These are phyloP conservation scores for Ophiosphaerella herpotricha DNA, from an alignment of 2,329 filamentous ascomycete genomes.

Conservation along the genomic window DNA sequence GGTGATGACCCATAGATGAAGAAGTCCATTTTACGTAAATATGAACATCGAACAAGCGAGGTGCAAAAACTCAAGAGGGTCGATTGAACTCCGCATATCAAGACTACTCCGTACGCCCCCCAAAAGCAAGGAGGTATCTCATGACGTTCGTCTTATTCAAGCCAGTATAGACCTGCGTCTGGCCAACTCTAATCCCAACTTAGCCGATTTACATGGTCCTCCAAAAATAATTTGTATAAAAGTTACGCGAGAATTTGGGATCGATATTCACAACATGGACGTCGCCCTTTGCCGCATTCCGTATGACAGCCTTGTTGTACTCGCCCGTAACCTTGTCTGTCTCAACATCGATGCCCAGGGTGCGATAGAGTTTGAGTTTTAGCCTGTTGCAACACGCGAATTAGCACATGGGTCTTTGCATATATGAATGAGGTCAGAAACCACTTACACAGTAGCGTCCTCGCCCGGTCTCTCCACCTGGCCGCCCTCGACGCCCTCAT, in stretches of 20 bases:
- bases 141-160: constrained; percentile 2
- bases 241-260: constrained; percentile 85
- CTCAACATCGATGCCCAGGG: constrained; percentile 87
- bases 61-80: no score
- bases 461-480: constrained; percentile 56
- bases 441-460: constrained; percentile 54
- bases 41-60: no score
- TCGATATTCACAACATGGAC: constrained; percentile 95
- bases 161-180: not conserved
- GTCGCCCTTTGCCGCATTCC: constrained; percentile 85
- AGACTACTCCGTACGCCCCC: constrained; percentile 1
- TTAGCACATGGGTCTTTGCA: not conserved
- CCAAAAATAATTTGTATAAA: constrained; percentile 98
- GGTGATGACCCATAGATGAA: no score
- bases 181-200: not conserved
- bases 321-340: constrained; percentile 73
- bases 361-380: constrained; percentile 87
- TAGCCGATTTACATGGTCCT: constrained; percentile 65
- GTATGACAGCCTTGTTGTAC: constrained; percentile 82
- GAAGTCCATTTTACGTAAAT: no score
- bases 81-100: not conserved
- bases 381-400: constrained; percentile 55
- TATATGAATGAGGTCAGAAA: not conserved
- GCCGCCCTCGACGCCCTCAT: constrained; percentile 81
- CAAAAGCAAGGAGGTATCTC: constrained; percentile 10